phyloP scores from a whole-genome alignment of 2,329 filamentous ascomycete species.

The Colletotrichum sp. region DNA sequence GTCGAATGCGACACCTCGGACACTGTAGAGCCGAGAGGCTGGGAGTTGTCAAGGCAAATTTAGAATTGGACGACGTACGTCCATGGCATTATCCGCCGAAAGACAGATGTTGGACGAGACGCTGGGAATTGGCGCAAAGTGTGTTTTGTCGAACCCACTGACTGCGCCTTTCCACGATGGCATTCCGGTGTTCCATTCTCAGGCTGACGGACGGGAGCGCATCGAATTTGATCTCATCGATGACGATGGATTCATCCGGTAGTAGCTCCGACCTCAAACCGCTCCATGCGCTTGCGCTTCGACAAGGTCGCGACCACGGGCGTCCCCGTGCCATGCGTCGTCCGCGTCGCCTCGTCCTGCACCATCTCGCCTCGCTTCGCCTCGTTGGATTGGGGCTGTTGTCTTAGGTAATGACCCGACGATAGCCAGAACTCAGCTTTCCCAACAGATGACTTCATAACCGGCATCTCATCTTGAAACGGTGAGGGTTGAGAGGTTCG shows the following conservation, averaged over 20 bases:
- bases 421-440: background rate
- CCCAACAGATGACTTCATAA: slow-evolving; percentile 5
- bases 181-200: background rate
- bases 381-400: background rate
- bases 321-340: slow-evolving; percentile 16
- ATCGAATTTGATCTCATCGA: slow-evolving; percentile 11
- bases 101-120: background rate
- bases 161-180: background rate
- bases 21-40: background rate
- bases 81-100: background rate
- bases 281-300: slow-evolving; percentile 9
- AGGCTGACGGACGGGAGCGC: background rate
- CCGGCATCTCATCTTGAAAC: slow-evolving; percentile 15
- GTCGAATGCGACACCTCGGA: background rate
- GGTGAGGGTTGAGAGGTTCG: slow-evolving; percentile 2
- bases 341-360: slow-evolving; percentile 6
- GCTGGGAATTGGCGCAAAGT: background rate
- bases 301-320: slow-evolving; percentile 10
- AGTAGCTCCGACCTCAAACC: slow-evolving; percentile 7
- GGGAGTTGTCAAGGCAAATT: background rate
- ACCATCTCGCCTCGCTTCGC: slow-evolving; percentile 7
- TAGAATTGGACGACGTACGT: background rate
- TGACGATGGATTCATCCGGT: slow-evolving; percentile 16
- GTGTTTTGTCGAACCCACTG: background rate
- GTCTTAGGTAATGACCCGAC: slow-evolving; percentile 10